Base-by-base conservation (phyloP, 2,329 filamentous ascomycete species). In the Venturia nashicola region DNA sequence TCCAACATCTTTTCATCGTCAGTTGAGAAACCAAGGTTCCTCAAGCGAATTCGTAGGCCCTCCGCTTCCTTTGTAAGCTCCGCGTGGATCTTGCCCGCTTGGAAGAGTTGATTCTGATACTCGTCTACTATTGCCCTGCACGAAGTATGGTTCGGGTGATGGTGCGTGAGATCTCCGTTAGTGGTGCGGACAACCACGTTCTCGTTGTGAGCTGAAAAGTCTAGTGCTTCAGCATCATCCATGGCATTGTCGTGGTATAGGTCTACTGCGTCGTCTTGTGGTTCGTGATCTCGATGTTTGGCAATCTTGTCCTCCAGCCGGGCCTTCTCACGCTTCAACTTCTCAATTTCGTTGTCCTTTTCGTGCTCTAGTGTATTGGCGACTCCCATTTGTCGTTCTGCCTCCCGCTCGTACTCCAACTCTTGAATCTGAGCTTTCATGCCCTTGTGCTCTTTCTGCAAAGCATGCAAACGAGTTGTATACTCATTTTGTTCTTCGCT, bases 401-500 rank as follows among this genome's bases (percentile, higher is more conserved):
- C 51, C 51, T 57, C 51, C 32, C 51, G 51, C 2, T 36, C 51
- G 5, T 39, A 34, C n/a, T 57, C 51, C 51, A 57, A 9, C 27
- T 57, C 51, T 34, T 57, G 27, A 36, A 57, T 57, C 7, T 23
- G 27, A 2, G 27, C 27, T 8, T 36, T 57, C 27, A 7, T 16
- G 1, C 39, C 32, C 27, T 57, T 36, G 18, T 27, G 51, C 51
- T 57, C 32, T 20, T 57, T 57, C 32, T 57, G 27, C 51, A 57
- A n/a, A 14, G 16, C 51, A n/a, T 57, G 51, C 27, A 57, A 36
- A 20, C 14, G 51, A 11, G 51, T 57, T 6, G 51, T 57, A 5
- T 57, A 57, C 5, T n/a, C 59, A 20, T 60, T 60, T 16, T 42
- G 36, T 11, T 60, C 59, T n/a, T 60, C 59, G 16, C 59, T 60